phyloP scores from a whole-genome alignment of 108 stramenopile genomes.

The Nitzschia sp. region DNA sequence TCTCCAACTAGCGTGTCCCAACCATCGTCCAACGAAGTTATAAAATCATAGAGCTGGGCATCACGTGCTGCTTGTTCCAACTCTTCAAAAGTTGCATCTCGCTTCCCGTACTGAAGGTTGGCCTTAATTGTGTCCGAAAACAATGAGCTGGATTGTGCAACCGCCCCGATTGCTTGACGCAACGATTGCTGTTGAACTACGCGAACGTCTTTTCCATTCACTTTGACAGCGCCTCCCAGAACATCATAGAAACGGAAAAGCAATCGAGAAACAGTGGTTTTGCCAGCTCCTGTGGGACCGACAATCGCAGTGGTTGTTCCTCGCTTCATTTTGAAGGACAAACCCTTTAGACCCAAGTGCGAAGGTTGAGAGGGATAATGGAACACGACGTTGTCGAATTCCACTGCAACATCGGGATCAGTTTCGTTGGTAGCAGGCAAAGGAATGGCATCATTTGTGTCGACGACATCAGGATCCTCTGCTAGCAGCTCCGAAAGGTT shows the following conservation, averaged over 20 bases:
- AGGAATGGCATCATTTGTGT: conserved; percentile 75
- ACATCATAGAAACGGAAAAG: conserved; percentile 94
- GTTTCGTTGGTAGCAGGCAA: conserved; percentile 41
- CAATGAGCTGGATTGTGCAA: conserved; percentile 87
- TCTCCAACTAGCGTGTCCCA: conserved; percentile 97
- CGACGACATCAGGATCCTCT: conserved; percentile 86
- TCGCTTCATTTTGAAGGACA: conserved; percentile 88
- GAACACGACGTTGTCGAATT: conserved; percentile 92
- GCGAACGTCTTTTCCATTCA: conserved; percentile 92
- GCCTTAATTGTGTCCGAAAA: conserved; percentile 94
- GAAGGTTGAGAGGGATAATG: conserved; percentile 88
- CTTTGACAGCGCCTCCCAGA: conserved; percentile 80
- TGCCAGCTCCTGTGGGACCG: conserved; percentile 88
- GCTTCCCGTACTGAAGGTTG: conserved; percentile 84
- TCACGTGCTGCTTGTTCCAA: conserved; percentile 66
- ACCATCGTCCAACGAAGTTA: conserved; percentile 74
- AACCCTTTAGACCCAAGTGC: conserved; percentile 78
- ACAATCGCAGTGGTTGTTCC: conserved; percentile 96
- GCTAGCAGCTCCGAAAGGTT: conserved; percentile 90
- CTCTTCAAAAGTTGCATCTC: conserved; percentile 73
- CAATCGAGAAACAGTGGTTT: conserved; percentile 89
- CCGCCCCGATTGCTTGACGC: conserved; percentile 87
- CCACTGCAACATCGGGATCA: conserved; percentile 81
- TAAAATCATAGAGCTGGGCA: conserved; percentile 80
- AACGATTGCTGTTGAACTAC: conserved; percentile 76